Conservation (phyloP, 176 grass and related monocot genomes). For the Zoysia pacifica region DNA sequence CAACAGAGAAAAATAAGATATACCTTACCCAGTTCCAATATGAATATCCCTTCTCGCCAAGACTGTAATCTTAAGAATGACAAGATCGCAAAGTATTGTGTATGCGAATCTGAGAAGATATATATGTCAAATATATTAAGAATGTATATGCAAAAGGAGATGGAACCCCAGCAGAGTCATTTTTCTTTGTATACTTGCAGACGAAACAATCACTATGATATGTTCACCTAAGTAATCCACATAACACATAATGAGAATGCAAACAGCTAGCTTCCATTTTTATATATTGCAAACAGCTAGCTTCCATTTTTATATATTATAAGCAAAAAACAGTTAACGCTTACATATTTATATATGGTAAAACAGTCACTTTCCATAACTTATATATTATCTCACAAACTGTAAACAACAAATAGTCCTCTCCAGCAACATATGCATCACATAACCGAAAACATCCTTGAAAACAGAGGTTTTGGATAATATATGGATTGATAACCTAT, state of each 20-base stretch:
- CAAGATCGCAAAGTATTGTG: not conserved
- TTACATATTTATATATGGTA: constrained; percentile 13
- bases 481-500: constrained; percentile 58
- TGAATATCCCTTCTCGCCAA: constrained; percentile 13
- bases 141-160: not conserved
- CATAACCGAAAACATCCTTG: constrained; percentile 41
- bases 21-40: constrained; percentile 21
- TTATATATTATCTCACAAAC: constrained; percentile 54
- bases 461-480: constrained; percentile 41
- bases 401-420: constrained; percentile 46
- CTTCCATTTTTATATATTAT: not conserved
- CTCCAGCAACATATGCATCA: constrained; percentile 62
- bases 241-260: constrained; percentile 11
- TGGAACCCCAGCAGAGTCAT: not conserved
- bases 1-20: constrained; percentile 18
- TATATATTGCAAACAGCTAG: not conserved
- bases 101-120: constrained; percentile 30
- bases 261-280: not conserved
- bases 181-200: not conserved
- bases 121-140: not conserved
- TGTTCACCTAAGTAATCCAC: not conserved
- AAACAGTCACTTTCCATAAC: constrained; percentile 47
- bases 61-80: not conserved
- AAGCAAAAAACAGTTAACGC: not conserved
- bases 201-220: constrained; percentile 6